Evolutionary conservation across 176 grass and related monocot species (phyloP).

Genomic region (Oryza meridionalis): DNA sequence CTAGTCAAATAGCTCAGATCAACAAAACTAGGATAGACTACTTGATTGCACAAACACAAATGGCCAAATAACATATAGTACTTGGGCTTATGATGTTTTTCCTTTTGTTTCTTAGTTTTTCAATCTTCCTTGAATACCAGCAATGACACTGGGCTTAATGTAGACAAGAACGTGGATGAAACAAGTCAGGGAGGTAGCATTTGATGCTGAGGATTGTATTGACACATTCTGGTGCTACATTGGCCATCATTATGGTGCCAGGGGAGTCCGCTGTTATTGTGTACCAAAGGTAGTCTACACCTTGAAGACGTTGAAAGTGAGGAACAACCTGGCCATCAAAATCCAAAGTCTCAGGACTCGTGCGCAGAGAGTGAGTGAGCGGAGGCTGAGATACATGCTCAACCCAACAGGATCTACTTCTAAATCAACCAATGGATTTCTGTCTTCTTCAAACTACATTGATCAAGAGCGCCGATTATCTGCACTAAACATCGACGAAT

Average conservation of each 20-base stretch:
- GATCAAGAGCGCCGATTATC: not conserved
- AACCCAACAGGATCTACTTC: not conserved
- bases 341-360: not conserved
- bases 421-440: not conserved
- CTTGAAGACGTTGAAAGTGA: not conserved
- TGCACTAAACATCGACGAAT: conserved; percentile 14
- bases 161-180: conserved; percentile 27
- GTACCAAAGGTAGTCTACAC: not conserved
- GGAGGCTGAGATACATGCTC: conserved; percentile 4
- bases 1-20: too few species aligned
- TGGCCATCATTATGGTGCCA: not conserved
- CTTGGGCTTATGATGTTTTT: too few species aligned
- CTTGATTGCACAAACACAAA: too few species aligned
- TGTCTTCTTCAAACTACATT: not conserved
- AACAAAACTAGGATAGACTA: too few species aligned
- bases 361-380: conserved; percentile 13
- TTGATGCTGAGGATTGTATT: conserved; percentile 15
- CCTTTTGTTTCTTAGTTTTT: too few species aligned
- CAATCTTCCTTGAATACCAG: not conserved
- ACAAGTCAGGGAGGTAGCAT: conserved; percentile 20
- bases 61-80: too few species aligned
- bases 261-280: not conserved
- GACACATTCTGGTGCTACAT: conserved; percentile 10
- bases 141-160: not conserved
- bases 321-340: not conserved